Conservation (phyloP, 202 grass and related monocot genomes). For the Saccharum hybrid region DNA sequence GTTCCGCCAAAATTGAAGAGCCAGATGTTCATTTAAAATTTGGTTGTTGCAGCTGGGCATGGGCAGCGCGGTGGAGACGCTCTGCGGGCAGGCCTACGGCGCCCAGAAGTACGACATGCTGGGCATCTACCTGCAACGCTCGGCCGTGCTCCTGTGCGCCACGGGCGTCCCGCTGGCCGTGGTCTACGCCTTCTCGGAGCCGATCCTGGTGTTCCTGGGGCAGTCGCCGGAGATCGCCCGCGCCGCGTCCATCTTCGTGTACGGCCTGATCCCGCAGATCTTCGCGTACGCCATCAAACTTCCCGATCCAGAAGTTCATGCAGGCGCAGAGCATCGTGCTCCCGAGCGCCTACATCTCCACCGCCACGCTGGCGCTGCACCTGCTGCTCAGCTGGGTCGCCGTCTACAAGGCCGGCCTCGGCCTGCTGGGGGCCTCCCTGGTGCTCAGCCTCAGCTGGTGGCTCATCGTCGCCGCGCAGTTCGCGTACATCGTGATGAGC, state of each 20-base stretch:
- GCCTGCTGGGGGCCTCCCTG: slow-evolving; percentile 68
- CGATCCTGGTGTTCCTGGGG: slow-evolving; percentile 63
- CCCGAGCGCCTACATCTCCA: slow-evolving; percentile 69
- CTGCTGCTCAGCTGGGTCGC: slow-evolving; percentile 55
- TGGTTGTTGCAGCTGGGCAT: slow-evolving; percentile 63
- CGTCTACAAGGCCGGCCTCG: slow-evolving; percentile 56
- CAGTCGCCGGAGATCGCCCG: slow-evolving; percentile 61
- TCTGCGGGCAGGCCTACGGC: slow-evolving; percentile 90
- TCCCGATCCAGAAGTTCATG: slow-evolving; percentile 85
- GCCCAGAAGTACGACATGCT: slow-evolving; percentile 87
- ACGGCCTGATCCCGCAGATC: slow-evolving; percentile 79
- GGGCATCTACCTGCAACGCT: slow-evolving; percentile 70
- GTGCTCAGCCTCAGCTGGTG: slow-evolving; percentile 78
- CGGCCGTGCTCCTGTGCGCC: slow-evolving; percentile 66
- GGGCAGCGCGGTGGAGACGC: slow-evolving; percentile 86
- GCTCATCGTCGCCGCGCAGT: slow-evolving; percentile 70
- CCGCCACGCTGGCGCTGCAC: slow-evolving; percentile 54
- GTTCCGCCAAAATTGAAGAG: not conserved
- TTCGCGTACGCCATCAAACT: slow-evolving; percentile 78
- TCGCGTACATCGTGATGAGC: slow-evolving; percentile 60
- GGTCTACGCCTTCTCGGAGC: slow-evolving; percentile 67
- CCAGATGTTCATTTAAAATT: not conserved
- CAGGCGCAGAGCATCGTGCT: slow-evolving; percentile 77
- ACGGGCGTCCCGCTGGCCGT: slow-evolving; percentile 58
- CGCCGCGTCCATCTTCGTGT: slow-evolving; percentile 68